These are phyloP conservation scores for Teunomyces lycoperdinae DNA, from an alignment of 805 yeast genomes.

Conservation along the genomic window DNA sequence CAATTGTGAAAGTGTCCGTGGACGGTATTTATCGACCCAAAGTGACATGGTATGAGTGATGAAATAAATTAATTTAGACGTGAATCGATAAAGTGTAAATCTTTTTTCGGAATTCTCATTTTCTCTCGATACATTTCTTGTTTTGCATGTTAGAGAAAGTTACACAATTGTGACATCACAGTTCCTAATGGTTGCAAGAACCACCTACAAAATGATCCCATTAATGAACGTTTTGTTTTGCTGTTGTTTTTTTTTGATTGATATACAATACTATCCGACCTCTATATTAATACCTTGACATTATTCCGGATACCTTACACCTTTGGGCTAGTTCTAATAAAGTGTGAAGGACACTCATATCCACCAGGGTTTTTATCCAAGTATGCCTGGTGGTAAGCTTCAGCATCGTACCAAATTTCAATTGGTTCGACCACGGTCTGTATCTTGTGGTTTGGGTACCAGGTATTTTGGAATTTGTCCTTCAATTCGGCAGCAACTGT, in stretches of 20 bases:
- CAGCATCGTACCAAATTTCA: constrained; percentile 84
- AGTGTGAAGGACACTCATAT: constrained; percentile 89
- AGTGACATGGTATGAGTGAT: constrained; percentile 59
- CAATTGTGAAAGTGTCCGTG: constrained; percentile 59
- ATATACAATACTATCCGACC: background rate
- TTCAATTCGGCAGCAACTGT: constrained; percentile 44
- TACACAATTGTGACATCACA: no score
- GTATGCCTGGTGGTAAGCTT: constrained; percentile 87
- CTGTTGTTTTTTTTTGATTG: background rate
- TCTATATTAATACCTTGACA: background rate
- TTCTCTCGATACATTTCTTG: no score
- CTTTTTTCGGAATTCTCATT: background rate
- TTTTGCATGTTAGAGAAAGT: background rate
- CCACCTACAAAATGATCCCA: no score
- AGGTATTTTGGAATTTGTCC: constrained; percentile 61
- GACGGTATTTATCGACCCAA: constrained; percentile 96
- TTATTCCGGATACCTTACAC: constrained; percentile 12
- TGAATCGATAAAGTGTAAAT: constrained; percentile 3
- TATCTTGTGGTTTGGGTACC: constrained; percentile 70
- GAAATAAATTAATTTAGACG: constrained; percentile 4
- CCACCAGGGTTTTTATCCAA: constrained; percentile 79
- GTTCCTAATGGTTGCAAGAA: no score
- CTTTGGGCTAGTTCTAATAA: constrained; percentile 62
- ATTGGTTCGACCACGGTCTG: constrained; percentile 71
- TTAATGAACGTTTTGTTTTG: no score